Conservation (phyloP, 192 early-diverging fungal genomes). For the Dissophora globulifera region DNA sequence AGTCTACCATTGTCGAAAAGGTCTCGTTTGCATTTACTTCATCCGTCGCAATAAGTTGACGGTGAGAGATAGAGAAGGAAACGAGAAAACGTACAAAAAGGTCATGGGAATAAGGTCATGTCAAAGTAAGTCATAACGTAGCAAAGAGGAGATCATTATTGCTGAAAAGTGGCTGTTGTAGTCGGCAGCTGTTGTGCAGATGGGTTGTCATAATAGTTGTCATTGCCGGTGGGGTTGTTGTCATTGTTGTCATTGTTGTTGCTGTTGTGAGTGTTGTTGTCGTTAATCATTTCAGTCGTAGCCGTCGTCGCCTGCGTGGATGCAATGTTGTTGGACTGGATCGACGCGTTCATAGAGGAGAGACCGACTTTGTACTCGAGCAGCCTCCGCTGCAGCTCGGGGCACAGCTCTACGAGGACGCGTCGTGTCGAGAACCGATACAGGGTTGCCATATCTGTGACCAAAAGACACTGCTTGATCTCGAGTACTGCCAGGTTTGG, state of each 20-base stretch:
- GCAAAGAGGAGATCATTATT: not conserved
- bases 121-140: no score
- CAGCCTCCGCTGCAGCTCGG: constrained; percentile 54
- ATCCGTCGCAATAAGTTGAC: no score
- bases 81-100: not conserved
- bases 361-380: constrained; percentile 53
- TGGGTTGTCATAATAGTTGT: not conserved
- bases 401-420: constrained; percentile 59
- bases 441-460: constrained; percentile 60
- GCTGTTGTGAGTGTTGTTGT: not conserved
- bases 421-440: constrained; percentile 57
- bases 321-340: constrained; percentile 46
- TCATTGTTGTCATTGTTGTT: constrained; percentile 2
- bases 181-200: constrained; percentile 20
- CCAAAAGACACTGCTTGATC: constrained; percentile 61
- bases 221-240: not conserved
- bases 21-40: not conserved
- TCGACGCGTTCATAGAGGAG: constrained; percentile 55
- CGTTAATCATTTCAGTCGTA: not conserved
- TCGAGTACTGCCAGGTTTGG: constrained; percentile 61
- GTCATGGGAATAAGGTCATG: not conserved
- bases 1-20: constrained; percentile 4
- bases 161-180: constrained; percentile 19
- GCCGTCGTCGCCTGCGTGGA: not conserved
- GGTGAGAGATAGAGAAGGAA: not conserved